Evolutionary conservation across 1,284 basidiomycete species (phyloP).

Genomic region (Agaricales sp.): DNA sequence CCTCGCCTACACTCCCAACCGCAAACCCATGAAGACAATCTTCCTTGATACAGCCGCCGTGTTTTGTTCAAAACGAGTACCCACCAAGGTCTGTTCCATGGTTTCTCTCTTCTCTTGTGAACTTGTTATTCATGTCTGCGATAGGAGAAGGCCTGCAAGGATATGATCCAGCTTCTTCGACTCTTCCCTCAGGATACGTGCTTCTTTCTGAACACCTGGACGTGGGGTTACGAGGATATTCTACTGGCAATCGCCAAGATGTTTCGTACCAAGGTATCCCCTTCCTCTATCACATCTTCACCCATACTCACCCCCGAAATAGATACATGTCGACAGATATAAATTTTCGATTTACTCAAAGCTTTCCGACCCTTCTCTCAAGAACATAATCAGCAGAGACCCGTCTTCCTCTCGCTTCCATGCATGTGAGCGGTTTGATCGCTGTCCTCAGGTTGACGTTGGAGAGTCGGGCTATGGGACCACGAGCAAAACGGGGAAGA

Average conservation of each 20-base stretch:
- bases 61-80: constrained; percentile 50
- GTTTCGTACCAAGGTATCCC: constrained; percentile 52
- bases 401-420: constrained; percentile 67
- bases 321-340: constrained; percentile 89
- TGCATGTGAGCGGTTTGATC: constrained; percentile 78
- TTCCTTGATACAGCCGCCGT: constrained; percentile 80
- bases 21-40: constrained; percentile 61
- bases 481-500: constrained; percentile 32
- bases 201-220: constrained; percentile 91
- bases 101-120: neutral
- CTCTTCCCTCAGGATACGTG: constrained; percentile 54
- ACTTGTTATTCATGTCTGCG: neutral
- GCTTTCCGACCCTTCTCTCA: constrained; percentile 54
- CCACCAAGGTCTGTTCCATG: constrained; percentile 51
- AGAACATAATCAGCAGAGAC: constrained; percentile 54
- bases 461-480: constrained; percentile 15
- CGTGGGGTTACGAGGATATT: constrained; percentile 86
- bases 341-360: constrained; percentile 62
- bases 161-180: constrained; percentile 59
- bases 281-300: neutral
- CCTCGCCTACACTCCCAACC: constrained; percentile 27
- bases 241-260: constrained; percentile 60
- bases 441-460: constrained; percentile 57
- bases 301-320: neutral
- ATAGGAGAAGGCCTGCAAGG: constrained; percentile 60